phyloP scores from a whole-genome alignment of 2,329 filamentous ascomycete genomes.

The Penicillium rolfsii region DNA sequence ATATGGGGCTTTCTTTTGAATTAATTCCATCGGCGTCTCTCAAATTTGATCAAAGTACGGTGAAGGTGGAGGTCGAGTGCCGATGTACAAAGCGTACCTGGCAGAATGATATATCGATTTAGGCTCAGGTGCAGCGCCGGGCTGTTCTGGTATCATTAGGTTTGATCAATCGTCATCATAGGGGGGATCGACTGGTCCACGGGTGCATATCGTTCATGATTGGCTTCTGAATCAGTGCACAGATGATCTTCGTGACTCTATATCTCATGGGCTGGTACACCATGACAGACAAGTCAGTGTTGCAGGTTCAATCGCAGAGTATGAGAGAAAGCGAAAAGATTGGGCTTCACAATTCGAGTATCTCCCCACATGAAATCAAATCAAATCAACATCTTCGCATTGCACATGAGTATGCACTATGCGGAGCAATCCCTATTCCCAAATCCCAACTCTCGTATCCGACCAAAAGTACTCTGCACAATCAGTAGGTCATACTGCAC shows the following conservation, averaged over 20 bases:
- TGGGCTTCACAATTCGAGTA: background rate
- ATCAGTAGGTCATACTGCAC: background rate
- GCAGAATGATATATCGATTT: background rate
- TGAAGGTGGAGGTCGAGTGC: background rate
- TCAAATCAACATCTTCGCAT: background rate
- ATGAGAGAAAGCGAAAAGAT: background rate
- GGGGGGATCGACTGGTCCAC: background rate
- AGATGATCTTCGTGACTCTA: background rate
- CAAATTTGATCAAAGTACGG: constrained; percentile 4
- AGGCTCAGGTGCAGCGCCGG: background rate
- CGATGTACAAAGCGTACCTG: background rate
- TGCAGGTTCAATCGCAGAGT: background rate
- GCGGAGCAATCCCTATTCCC: background rate
- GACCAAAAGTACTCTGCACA: constrained; percentile 7
- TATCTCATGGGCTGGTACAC: background rate
- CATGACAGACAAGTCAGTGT: no score
- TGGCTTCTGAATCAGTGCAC: background rate
- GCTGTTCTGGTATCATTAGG: background rate
- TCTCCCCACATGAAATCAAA: background rate
- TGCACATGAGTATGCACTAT: background rate
- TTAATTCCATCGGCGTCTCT: constrained; percentile 11
- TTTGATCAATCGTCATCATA: background rate
- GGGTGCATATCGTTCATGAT: background rate
- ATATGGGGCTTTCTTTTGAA: constrained; percentile 27
- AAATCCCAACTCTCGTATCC: background rate